Base-by-base conservation (phyloP, 306 rosid genomes). In the Glycine tomentella region DNA sequence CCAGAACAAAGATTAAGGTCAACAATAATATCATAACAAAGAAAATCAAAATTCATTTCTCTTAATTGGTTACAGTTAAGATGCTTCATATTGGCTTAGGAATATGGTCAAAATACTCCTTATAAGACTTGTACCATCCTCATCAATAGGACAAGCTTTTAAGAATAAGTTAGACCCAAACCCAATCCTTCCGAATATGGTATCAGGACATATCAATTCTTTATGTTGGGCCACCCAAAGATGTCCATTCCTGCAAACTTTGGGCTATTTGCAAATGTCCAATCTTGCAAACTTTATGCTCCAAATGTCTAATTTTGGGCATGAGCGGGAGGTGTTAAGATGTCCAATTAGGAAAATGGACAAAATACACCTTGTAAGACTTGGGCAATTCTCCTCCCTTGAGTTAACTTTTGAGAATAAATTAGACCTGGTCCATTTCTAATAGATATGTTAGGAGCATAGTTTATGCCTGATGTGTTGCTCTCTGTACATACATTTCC, bases 11-110 rank as follows among this genome's bases (percentile, higher is more conserved):
- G 55, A 64, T 17, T 62, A 72, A 72, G 56, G 69, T n/a, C 58
- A 53, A 74, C 61, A 64, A 65, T 58, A 62, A 80, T 72, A 50
- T 66, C 46, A 16, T 67, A 75, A 74, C 46, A 48, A 56, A 46
- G 13, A 9, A 46, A 64, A 52, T 33, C 49, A 81, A 3, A 40
- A 34, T 58, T 9, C 36, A 69, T 58, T 56, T 34, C 56, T 45
- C 81, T 67, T 75, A 58, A 57, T 16, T 46, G 61, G 31, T 65
- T 50, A 66, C 20, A 64, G 20, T 14, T 53, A 53, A 14, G 9
- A 53, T 53, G 58, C 13, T 53, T 8, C 9, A 53, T 20, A 53
- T n/a, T 53, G 20, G 58, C 20, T 53, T 1, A 53, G 58, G 58
- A n/a, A 53, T 14, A 14, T 53, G 20, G 58, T 53, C 17, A 53